A percentile compares a stretch with the other conserved stretches of the same genome.
These are phyloP conservation scores for Yarrowia sp. DNA, from an alignment of 805 yeast species.

Conservation along the genomic window DNA sequence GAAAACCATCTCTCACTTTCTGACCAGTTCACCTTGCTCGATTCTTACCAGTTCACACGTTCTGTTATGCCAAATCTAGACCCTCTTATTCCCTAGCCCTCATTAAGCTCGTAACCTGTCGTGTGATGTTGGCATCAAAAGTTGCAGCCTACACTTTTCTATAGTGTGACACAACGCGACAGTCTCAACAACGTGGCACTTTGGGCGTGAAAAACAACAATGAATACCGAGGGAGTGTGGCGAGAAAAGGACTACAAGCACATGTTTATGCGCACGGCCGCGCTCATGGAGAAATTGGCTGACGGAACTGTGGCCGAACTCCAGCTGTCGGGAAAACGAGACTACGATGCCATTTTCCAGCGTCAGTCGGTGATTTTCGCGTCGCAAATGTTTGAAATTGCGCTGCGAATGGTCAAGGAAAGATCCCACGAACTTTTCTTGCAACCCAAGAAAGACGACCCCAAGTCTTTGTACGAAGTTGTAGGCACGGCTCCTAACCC, in stretches of 20 bases:
- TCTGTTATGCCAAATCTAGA: too few species aligned
- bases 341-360: constrained; percentile 21
- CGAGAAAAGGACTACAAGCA: constrained; percentile 21
- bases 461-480: constrained; percentile 1
- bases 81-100: background rate
- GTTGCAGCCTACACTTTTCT: background rate
- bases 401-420: constrained; percentile 13
- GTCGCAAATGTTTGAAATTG: constrained; percentile 26
- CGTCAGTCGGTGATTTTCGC: constrained; percentile 19
- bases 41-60: too few species aligned
- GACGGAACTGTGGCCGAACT: constrained; percentile 16
- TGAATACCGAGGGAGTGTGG: constrained; percentile 18
- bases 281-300: constrained; percentile 30
- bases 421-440: constrained; percentile 8
- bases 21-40: too few species aligned
- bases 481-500: constrained; percentile 4
- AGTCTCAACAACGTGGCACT: background rate
- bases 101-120: constrained; percentile 1
- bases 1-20: background rate
- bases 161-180: background rate
- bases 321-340: constrained; percentile 14
- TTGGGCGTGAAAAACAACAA: constrained; percentile 1
- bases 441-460: constrained; percentile 16
- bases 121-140: background rate
- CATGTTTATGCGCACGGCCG: constrained; percentile 30